Evolutionary conservation across 169 alveolate species (phyloP), one percentile per base, ranked within the genome.

Genomic region (Plasmodium sp.): DNA sequence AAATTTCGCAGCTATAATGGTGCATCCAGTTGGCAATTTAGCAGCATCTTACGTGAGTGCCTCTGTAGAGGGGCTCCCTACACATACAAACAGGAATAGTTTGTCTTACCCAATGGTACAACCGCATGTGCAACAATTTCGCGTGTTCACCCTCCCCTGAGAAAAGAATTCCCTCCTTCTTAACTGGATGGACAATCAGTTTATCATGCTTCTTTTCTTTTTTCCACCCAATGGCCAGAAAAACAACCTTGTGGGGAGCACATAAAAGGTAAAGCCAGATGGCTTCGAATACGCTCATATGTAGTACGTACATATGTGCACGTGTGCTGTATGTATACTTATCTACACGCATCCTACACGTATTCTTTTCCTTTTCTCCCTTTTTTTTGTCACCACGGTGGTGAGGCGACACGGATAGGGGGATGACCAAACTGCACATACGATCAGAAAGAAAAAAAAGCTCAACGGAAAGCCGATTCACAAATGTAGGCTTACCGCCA

Each of bases 281-380:
- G 77, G n/a, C 39, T 67, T 27, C n/a, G 39, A 22, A 67, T 67
- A 67, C n/a, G 36, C 6, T 27, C n/a, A 67, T 10, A 67, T 67
- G 77, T 67, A 5, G 33, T 22, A 67, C 16, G 16, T 51, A 51
- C 7, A 51, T 51, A 51, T 12, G 62, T 14, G 22, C 27, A 51
- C 2, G 62, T 51, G 62, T 16, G 0, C 22, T 31, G 77, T 0
- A 67, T 67, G 77, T 67, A 67, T 31, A 67, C 39, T 27, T 67
- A 67, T 22, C 18, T 67, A 31, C 77, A 1, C 39, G 43, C 39
- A 22, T 27, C 41, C 5, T 67, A 22, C 77, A 67, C 27, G 77
- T 67, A 67, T 67, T 67, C 77, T 67, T 67, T 67, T 67, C 77
- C 22, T 51, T 51, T 51, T 67, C 77, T 67, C 77, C 77, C 77